Base-by-base conservation (phyloP, 441 rosid genomes). In the Eruca vesicaria region DNA sequence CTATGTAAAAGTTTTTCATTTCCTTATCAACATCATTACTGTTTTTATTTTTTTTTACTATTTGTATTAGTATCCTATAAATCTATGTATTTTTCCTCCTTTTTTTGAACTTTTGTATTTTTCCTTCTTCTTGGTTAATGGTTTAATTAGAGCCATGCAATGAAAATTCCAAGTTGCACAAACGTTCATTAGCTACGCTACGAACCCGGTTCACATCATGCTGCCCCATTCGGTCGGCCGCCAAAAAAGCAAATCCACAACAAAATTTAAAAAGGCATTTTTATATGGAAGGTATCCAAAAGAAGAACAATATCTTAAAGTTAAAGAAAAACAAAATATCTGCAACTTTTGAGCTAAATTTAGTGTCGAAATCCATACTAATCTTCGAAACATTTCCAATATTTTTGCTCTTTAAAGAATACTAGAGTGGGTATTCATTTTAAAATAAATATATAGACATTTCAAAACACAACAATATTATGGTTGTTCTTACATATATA, bases 91-190 rank as follows among this genome's bases (percentile, higher is more conserved):
- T 56, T 55, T 23, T 12, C 16, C 18, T 56, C 23, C 61, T 56
- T 12, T 23, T 23, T 23, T 23, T 23, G 28, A 23, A 23, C 28
- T 56, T 55, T 23, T 12, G n/a, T n/a, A n/a, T n/a, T n/a, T n/a
- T n/a, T n/a, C 18, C 19, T 57, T 57, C 62, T 57, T 14, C 62
- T 23, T 57, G 63, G 29, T 28, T 12, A 28, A 57, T 28, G 19
- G 41, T 59, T 43, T 43, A 43, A 43, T 33, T 60, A 61, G 33
- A 71, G 23, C 67, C 9, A 61, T 45, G 50, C 23, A 50, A 20
- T 33, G 56, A 55, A 63, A 43, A 64, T 53, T 64, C 76, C 38
- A 55, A 73, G 41, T 64, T 38, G 45, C 70, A 64, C 32, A 35
- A 73, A 64, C 43, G 64, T 73, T 26, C 64, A 64, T 36, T 36